phyloP scores from a whole-genome alignment of 495 filamentous ascomycete species.

The Tetracladium setigerum region DNA sequence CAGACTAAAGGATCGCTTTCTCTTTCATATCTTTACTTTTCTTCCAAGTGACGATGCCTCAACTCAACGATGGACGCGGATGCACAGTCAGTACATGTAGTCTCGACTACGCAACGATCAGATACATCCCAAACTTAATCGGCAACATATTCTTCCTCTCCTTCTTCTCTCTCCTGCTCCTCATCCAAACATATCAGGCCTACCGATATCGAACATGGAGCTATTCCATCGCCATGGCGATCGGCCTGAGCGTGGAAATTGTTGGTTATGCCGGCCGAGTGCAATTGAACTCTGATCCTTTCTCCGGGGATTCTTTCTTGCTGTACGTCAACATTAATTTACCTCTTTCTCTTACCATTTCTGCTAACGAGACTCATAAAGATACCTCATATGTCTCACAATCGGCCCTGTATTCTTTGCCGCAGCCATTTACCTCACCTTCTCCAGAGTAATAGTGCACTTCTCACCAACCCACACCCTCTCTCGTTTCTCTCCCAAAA shows the following conservation, averaged over 20 bases:
- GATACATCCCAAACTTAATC: conserved; percentile 16
- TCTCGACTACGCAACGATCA: conserved; percentile 8
- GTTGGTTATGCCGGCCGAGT: conserved; percentile 30
- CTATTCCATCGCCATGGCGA: conserved; percentile 28
- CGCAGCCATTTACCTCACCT: conserved; percentile 56
- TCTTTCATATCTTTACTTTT: conserved; percentile 4
- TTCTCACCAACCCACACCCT: conserved; percentile 46
- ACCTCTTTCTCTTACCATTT: conserved; percentile 26
- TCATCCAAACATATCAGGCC: conserved; percentile 11
- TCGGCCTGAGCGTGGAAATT: conserved; percentile 31
- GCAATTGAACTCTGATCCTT: conserved; percentile 31
- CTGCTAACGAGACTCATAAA: neutral
- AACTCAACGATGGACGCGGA: neutral
- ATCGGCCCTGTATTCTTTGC: conserved; percentile 58
- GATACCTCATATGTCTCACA: conserved; percentile 36
- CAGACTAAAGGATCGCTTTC: too few species aligned
- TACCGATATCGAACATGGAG: conserved; percentile 18
- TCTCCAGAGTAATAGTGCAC: conserved; percentile 46
- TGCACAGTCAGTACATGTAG: conserved; percentile 7
- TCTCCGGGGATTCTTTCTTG: conserved; percentile 27
- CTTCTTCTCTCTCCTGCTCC: conserved; percentile 16
- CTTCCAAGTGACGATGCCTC: neutral
- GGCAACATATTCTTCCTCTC: conserved; percentile 20
- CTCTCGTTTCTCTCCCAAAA: conserved; percentile 49
- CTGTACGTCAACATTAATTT: conserved; percentile 7